A percentile compares a stretch with the other conserved stretches of the same genome.
Evolutionary conservation across 1,139 yeast species (phyloP).

Genomic region (Geotrichum carabidarum): DNA sequence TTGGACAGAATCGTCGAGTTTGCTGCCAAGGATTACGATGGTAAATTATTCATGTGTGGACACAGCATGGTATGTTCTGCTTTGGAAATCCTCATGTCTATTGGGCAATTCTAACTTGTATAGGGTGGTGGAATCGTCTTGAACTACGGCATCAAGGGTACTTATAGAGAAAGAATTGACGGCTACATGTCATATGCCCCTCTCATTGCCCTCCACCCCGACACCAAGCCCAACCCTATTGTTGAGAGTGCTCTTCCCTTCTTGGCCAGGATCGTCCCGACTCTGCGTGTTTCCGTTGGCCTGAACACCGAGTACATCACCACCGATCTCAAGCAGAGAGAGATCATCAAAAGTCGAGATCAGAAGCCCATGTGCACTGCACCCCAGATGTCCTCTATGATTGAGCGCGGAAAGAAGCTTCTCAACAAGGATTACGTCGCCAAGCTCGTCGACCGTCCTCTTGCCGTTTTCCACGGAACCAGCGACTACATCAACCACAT

Average conservation of each 20-base stretch:
- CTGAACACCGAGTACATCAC: constrained; percentile 54
- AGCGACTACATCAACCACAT: constrained; percentile 53
- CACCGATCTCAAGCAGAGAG: constrained; percentile 39
- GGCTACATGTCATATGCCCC: constrained; percentile 68
- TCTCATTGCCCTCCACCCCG: constrained; percentile 50
- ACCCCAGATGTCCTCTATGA: constrained; percentile 57
- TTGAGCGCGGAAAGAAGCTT: constrained; percentile 56
- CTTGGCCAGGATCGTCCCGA: constrained; percentile 50
- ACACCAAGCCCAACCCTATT: constrained; percentile 52
- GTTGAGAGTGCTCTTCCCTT: constrained; percentile 46
- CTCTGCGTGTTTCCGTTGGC: constrained; percentile 51
- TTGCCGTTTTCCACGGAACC: constrained; percentile 53
- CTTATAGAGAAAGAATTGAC: constrained; percentile 47
- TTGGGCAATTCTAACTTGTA: no score
- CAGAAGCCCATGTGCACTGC: constrained; percentile 45
- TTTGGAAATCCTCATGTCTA: background rate
- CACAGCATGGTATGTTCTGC: constrained; percentile 62
- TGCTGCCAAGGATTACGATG: constrained; percentile 38
- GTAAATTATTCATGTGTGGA: constrained; percentile 53
- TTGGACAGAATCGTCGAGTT: constrained; percentile 55
- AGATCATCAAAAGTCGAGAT: constrained; percentile 27
- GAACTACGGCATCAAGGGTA: constrained; percentile 70
- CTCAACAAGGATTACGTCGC: constrained; percentile 43
- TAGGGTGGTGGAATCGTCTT: constrained; percentile 75
- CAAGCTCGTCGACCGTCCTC: constrained; percentile 44